Evolutionary conservation across 768 basidiomycete genomes (phyloP).

Genomic region (Pisolithus orientalis): DNA sequence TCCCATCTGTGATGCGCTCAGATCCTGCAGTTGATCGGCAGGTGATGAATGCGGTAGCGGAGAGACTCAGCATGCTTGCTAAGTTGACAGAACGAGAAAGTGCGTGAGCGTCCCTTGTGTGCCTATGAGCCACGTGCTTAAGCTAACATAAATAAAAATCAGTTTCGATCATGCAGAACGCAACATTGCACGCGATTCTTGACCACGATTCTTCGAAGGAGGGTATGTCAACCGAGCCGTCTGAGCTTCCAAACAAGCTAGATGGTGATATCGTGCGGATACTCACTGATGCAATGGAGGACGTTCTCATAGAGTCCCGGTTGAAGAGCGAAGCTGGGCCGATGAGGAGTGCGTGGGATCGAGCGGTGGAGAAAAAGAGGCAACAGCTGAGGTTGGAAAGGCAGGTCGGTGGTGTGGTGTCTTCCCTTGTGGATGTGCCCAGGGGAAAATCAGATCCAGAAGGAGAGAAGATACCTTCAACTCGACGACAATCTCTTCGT

Average conservation of each 20-base stretch:
- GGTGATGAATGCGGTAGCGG: slow-evolving; percentile 33
- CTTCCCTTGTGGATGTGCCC: not conserved
- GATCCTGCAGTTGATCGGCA: slow-evolving; percentile 21
- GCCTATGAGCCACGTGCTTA: not conserved
- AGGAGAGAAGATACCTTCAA: not conserved
- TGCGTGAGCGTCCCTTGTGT: slow-evolving; percentile 18
- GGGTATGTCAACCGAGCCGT: slow-evolving; percentile 19
- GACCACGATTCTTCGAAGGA: slow-evolving; percentile 11
- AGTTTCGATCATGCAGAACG: slow-evolving; percentile 51
- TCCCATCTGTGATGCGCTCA: slow-evolving; percentile 31
- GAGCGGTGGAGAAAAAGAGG: slow-evolving; percentile 26
- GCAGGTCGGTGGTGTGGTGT: not conserved
- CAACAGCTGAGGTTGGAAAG: not conserved
- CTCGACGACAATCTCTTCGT: slow-evolving; percentile 4
- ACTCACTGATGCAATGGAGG: slow-evolving; percentile 54
- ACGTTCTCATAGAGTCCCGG: slow-evolving; percentile 57
- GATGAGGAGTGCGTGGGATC: slow-evolving; percentile 49
- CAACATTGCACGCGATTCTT: slow-evolving; percentile 48
- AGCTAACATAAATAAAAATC: not conserved
- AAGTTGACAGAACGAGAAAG: slow-evolving; percentile 51
- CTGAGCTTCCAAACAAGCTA: slow-evolving; percentile 21
- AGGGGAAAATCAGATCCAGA: not conserved
- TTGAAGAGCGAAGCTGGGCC: slow-evolving; percentile 52
- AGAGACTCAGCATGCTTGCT: slow-evolving; percentile 37
- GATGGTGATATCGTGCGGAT: slow-evolving; percentile 32